Evolutionary conservation across 2,329 filamentous ascomycete species (phyloP), one percentile per base, ranked within the genome.

Genomic region (Nigrospora sphaerica): DNA sequence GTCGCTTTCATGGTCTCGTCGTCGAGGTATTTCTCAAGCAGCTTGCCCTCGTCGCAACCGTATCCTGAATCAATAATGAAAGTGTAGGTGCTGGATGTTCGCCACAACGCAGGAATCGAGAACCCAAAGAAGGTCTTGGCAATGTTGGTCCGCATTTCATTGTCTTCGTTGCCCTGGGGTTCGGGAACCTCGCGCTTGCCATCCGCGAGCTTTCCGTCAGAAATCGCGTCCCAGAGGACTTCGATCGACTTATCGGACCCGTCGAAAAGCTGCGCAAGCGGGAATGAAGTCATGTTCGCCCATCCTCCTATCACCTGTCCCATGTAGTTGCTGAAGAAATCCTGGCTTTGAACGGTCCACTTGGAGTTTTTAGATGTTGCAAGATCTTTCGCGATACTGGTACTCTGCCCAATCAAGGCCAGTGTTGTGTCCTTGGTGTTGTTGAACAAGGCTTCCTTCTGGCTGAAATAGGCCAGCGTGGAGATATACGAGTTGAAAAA

Each of bases 401-500:
- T 56, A 36, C 44, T 47, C 19, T 56, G 54, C 12, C 52, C 53
- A 35, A 64, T 54, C 14, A 62, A 32, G 35, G 41, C 54, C 45
- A 58, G 45, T 16, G 52, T 52, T 13, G 49, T 57, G 39, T 63
- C 57, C 48, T 62, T 61, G 42, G 46, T 39, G 39, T 56, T 58
- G 48, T 59, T 46, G 12, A 45, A 52, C 23, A 28, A 7, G 7
- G 23, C 23, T 6, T 28, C 9, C n/a, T 42, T n/a, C 3, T 49
- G 50, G 28, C 39, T 17, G 37, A 57, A 57, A 32, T 48, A 48
- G 1, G 55, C 49, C 34, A 57, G 38, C 14, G 49, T 39, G 46
- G 54, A 55, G 38, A 62, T 31, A n/a, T 55, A 33, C 10, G 16
- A 46, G 47, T 62, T 62, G 51, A 63, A 61, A 44, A 59, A 58